A percentile compares a stretch with the other conserved stretches of the same genome.
Evolutionary conservation across 108 stramenopile genomes (phyloP).

Genomic region (Schizochytrium sp.): DNA sequence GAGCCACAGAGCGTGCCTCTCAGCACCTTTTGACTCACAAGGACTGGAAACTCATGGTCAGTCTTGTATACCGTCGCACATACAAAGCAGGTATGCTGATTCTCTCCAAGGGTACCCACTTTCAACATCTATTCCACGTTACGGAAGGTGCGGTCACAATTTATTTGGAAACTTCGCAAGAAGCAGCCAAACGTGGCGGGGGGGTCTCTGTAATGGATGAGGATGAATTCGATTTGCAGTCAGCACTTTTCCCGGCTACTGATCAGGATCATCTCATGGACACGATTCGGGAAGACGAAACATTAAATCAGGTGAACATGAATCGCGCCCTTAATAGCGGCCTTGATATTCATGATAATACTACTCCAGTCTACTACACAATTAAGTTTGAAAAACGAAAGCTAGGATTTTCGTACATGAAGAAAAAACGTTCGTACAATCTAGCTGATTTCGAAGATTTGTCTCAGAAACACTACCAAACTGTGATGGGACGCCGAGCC

Average conservation of each 20-base stretch:
- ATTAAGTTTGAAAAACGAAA: constrained; percentile 49
- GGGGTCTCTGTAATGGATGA: neutral
- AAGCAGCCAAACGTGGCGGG: neutral
- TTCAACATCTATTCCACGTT: constrained; percentile 31
- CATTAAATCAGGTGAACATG: constrained; percentile 2
- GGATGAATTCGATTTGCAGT: constrained; percentile 22
- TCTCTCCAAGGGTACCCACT: constrained; percentile 3
- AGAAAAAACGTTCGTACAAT: constrained; percentile 30
- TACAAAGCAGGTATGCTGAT: constrained; percentile 45
- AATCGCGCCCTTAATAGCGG: neutral
- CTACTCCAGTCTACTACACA: neutral
- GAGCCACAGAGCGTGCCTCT: constrained; percentile 46
- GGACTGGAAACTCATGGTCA: constrained; percentile 56
- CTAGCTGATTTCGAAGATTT: constrained; percentile 33
- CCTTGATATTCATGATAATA: neutral
- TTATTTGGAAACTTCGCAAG: constrained; percentile 18
- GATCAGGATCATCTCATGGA: constrained; percentile 42
- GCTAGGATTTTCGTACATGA: constrained; percentile 48
- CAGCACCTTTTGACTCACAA: constrained; percentile 52
- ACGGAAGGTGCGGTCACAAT: constrained; percentile 20
- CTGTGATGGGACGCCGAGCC: neutral
- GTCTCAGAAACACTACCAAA: constrained; percentile 32
- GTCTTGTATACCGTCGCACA: constrained; percentile 9
- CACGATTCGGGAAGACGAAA: constrained; percentile 22
- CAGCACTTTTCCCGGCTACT: constrained; percentile 2